phyloP scores from a whole-genome alignment of 257 asterid genomes.

The Scutellaria baicalensis region DNA sequence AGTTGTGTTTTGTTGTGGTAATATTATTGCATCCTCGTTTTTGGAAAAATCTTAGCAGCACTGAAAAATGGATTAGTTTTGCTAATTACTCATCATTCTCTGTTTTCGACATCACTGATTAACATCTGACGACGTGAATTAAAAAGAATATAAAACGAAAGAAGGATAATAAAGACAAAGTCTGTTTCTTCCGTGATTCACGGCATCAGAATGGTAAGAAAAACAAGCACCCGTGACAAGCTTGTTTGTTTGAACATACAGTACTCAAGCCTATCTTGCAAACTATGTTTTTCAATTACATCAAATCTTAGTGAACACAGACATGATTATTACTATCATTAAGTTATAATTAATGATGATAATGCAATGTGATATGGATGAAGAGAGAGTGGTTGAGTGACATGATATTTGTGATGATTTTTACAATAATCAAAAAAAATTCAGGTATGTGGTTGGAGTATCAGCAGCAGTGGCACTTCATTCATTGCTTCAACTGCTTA shows the following conservation, averaged over 20 bases:
- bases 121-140: too few species aligned
- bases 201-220: conserved; percentile 9
- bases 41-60: too few species aligned
- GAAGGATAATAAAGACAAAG: neutral
- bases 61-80: too few species aligned
- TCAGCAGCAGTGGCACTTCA: conserved; percentile 67
- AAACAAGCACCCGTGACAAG: conserved; percentile 31
- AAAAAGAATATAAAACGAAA: too few species aligned
- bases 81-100: too few species aligned
- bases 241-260: conserved; percentile 5
- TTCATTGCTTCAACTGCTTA: conserved; percentile 61
- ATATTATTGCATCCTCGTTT: too few species aligned
- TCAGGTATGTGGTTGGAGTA: conserved; percentile 80
- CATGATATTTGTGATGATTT: conserved; percentile 1
- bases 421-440: neutral
- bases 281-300: neutral
- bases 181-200: conserved; percentile 5
- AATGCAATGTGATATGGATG: neutral
- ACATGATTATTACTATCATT: too few species aligned
- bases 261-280: neutral
- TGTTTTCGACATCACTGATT: too few species aligned
- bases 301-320: neutral
- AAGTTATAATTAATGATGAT: neutral
- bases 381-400: conserved; percentile 26
- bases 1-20: too few species aligned